Base-by-base conservation (phyloP, 106 monocot species). In the Acanthochlamys bracteata region DNA sequence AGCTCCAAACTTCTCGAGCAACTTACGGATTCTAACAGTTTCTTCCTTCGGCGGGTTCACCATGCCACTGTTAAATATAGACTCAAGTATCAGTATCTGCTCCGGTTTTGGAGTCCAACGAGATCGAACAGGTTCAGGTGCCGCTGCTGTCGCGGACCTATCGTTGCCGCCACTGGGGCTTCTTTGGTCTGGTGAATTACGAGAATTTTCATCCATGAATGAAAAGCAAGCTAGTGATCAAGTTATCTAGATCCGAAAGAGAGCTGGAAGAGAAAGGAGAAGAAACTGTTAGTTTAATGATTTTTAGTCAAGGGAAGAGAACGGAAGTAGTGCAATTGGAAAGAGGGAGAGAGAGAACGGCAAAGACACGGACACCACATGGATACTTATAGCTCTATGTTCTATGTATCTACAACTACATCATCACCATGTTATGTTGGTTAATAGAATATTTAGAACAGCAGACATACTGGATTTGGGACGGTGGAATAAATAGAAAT, bases 41-140 rank as follows among this genome's bases (percentile, higher is more conserved):
- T 98, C 96, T 9, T 88, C 85, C 73, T 91, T 92, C 15, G 91
- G 76, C 0, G 96, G 96, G 63, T 98, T 98, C 17, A 98, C 96
- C 78, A 81, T 92, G 43, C 96, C 96, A 39, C 92, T 92, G 77
- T 98, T 98, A 88, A 98, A 98, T 61, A 98, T 98, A 71, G 82
- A 88, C 69, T 98, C 96, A 0, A 98, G 85, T 58, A 98, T 98
- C 57, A 92, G 83, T 67, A 92, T 98, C 69, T 98, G 96, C 74
- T 98, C 96, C 7, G 96, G 91, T 62, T 92, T 98, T 42, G 96
- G 96, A 4, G 82, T 88, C 96, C 96, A 98, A 11, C 91, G 77
- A 14, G 96, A 92, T 39, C 91, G 73, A 17, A 81, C 76, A 19
- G 91, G 80, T 61, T 89, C 96, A 20, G 77, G 45, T 13, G 76